A percentile compares a stretch with the other conserved stretches of the same genome.
Conservation (phyloP, 495 filamentous ascomycete genomes). For the Podospora comata region DNA sequence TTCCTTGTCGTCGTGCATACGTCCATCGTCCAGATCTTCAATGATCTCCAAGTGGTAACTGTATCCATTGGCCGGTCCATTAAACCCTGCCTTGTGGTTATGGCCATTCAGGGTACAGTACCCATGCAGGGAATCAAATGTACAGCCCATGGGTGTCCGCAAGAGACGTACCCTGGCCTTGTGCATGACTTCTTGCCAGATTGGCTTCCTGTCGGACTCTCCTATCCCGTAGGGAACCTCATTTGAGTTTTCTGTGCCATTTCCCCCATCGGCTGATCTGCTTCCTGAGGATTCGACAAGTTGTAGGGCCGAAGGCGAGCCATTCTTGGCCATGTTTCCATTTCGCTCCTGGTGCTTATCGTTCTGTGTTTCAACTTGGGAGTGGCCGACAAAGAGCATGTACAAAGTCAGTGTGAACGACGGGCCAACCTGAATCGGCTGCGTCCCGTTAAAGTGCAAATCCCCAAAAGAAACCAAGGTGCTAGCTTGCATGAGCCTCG, state of each 20-base stretch:
- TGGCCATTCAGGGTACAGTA: conserved; percentile 12
- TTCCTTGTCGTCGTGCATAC: conserved; percentile 79
- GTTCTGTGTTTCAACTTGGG: conserved; percentile 17
- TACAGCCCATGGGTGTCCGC: conserved; percentile 43
- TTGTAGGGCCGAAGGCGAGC: neutral
- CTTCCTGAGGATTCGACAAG: neutral
- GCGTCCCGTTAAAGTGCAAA: conserved; percentile 66
- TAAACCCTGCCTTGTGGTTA: neutral
- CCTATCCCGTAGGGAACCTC: conserved; percentile 46
- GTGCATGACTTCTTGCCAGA: conserved; percentile 97
- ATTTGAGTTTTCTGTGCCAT: neutral
- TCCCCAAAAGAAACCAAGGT: conserved; percentile 88
- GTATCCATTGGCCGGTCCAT: conserved; percentile 57
- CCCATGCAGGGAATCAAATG: conserved; percentile 28
- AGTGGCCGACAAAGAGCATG: conserved; percentile 90
- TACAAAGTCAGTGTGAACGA: conserved; percentile 88
- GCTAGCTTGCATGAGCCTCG: conserved; percentile 87
- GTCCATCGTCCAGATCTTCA: conserved; percentile 90
- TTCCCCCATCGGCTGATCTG: neutral
- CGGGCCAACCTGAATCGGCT: conserved; percentile 80
- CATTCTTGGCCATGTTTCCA: neutral
- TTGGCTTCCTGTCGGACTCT: conserved; percentile 61
- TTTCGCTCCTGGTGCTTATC: neutral
- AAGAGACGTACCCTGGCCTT: conserved; percentile 83
- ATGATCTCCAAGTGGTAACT: conserved; percentile 85